These are phyloP conservation scores for Starmerella geochares DNA, from an alignment of 805 yeast genomes.

Conservation along the genomic window DNA sequence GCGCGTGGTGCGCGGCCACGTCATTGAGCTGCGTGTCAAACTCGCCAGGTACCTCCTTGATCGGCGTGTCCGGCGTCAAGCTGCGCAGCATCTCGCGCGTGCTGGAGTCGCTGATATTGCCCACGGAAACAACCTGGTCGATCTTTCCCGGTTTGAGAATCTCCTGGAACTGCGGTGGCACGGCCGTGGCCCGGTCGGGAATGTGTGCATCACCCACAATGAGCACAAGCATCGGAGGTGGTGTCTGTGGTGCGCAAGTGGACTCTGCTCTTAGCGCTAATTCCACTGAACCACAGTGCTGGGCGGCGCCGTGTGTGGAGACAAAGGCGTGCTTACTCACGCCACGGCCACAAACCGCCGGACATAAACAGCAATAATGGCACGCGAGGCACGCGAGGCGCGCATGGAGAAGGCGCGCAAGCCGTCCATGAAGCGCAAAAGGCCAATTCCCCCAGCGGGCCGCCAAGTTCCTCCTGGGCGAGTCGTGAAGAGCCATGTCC, in stretches of 20 bases:
- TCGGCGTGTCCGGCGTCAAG: slow-evolving; percentile 49
- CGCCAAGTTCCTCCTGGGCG: not conserved
- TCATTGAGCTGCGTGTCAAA: slow-evolving; percentile 40
- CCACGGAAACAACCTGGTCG: slow-evolving; percentile 72
- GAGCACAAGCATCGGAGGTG: slow-evolving; percentile 44
- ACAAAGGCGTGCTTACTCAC: slow-evolving; percentile 1
- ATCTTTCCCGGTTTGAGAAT: slow-evolving; percentile 78
- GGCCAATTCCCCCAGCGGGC: not conserved
- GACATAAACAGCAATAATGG: not conserved
- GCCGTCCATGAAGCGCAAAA: not conserved
- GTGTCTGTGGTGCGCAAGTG: not conserved
- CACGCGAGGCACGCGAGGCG: not conserved
- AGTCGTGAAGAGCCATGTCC: not conserved
- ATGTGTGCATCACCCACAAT: slow-evolving; percentile 86
- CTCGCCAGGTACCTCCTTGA: slow-evolving; percentile 74
- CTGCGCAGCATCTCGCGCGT: slow-evolving; percentile 55
- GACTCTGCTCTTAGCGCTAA: not conserved
- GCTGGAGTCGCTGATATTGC: slow-evolving; percentile 60
- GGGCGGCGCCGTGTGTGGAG: no score
- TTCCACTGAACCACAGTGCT: no score
- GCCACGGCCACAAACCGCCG: not conserved
- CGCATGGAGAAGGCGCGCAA: not conserved
- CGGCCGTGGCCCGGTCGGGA: slow-evolving; percentile 69
- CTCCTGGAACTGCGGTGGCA: slow-evolving; percentile 48
- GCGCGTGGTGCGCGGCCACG: slow-evolving; percentile 19